phyloP scores from a whole-genome alignment of 768 basidiomycete genomes.

The Leccinum broughii region DNA sequence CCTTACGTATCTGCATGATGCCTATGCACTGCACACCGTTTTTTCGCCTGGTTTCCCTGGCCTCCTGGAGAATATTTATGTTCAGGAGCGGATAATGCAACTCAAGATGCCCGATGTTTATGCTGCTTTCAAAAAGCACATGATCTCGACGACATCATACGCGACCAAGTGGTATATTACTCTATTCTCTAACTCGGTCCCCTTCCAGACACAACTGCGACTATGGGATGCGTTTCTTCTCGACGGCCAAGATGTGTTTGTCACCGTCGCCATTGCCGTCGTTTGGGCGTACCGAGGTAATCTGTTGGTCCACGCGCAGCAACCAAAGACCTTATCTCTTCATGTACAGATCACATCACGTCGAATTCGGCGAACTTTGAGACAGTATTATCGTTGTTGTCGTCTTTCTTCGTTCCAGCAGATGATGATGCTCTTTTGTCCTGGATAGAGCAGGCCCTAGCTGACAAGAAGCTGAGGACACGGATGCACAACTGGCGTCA shows the following conservation, averaged over 20 bases:
- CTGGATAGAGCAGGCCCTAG: slow-evolving; percentile 72
- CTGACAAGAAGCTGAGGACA: slow-evolving; percentile 63
- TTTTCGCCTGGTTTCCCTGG: slow-evolving; percentile 97
- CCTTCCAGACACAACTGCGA: slow-evolving; percentile 91
- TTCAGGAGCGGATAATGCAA: slow-evolving; percentile 89
- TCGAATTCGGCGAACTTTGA: slow-evolving; percentile 83
- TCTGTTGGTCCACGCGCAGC: slow-evolving; percentile 22
- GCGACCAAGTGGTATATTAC: slow-evolving; percentile 99
- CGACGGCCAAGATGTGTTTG: slow-evolving; percentile 87
- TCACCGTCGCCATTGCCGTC: slow-evolving; percentile 83
- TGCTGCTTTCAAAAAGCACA: slow-evolving; percentile 80
- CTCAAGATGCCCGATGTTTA: slow-evolving; percentile 89
- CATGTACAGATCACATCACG: slow-evolving; percentile 73
- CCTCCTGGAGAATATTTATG: slow-evolving; percentile 91
- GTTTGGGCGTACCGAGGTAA: slow-evolving; percentile 89
- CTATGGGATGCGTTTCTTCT: slow-evolving; percentile 94
- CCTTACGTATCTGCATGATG: slow-evolving; percentile 86
- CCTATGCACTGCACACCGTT: slow-evolving; percentile 82
- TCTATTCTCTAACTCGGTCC: slow-evolving; percentile 91
- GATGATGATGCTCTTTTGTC: slow-evolving; percentile 78
- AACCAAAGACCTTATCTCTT: slow-evolving; percentile 5
- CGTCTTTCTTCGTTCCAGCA: slow-evolving; percentile 93
- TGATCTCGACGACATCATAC: slow-evolving; percentile 91
- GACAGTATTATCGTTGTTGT: slow-evolving; percentile 85
- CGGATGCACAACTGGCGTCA: slow-evolving; percentile 75